Base-by-base conservation (phyloP, 495 filamentous ascomycete species). In the Parathielavia hyrcaniae region DNA sequence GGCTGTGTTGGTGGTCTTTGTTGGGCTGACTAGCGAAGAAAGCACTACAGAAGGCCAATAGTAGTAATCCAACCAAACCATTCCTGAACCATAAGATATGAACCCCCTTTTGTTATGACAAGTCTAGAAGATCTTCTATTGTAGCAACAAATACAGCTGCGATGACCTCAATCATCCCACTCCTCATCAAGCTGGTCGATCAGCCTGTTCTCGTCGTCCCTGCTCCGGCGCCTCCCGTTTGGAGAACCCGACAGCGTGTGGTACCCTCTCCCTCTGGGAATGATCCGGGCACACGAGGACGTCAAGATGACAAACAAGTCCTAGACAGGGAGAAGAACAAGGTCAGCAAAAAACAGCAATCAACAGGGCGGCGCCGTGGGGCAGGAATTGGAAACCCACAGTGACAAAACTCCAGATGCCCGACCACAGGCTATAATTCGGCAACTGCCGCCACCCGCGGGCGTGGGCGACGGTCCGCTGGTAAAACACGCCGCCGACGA, bases 131-230 rank as follows among this genome's bases (percentile, higher is more conserved):
- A 3, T 30, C 26, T n/a, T n/a, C n/a, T n/a, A n/a, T n/a, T n/a
- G n/a, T n/a, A n/a, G n/a, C n/a, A n/a, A n/a, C n/a, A 44, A 41
- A 34, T 5, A 43, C 19, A 11, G 17, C 38, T 23, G 6, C n/a
- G 14, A 32, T 50, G 14, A 7, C 19, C 50, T 66, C 50, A 82
- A 58, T 84, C 82, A 53, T 82, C 81, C 82, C 82, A 97, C 69
- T 97, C 90, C 70, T 97, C 93, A 67, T 98, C 95, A 49, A 96
- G 79, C 69, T 96, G 89, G 73, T 98, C 93, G 65, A 98, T 97
- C 62, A 97, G 72, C 55, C 90, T 76, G 72, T 98, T 97, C 69
- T 96, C 93, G 50, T 88, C 90, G 43, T 97, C 93, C 0, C 85
- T 67, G 47, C 76, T 77, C 16, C 77, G 64, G 53, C 73, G 75